Percentiles rank a stretch among this genome's conserved stretches.
Evolutionary conservation across 2,329 filamentous ascomycete genomes (phyloP).

Genomic region (Epichloe gansuensis): DNA sequence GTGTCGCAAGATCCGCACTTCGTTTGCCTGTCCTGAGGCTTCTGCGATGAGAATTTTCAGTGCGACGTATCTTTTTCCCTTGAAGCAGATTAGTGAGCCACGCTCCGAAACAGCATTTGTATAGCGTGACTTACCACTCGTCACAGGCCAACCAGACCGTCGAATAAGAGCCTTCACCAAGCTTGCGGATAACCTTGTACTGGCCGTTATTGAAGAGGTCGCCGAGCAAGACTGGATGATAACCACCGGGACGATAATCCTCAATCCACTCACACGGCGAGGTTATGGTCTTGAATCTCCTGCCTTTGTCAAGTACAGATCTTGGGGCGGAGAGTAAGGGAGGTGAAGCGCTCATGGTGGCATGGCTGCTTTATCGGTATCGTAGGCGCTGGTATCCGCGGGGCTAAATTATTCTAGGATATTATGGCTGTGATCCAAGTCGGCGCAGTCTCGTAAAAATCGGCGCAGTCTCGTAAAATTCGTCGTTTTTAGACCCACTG

Average conservation of each 20-base stretch:
- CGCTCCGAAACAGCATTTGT: constrained; percentile 4
- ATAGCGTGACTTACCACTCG: constrained; percentile 7
- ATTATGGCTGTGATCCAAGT: no score
- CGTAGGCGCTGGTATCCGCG: no score
- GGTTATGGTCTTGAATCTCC: constrained; percentile 14
- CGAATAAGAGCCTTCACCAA: constrained; percentile 31
- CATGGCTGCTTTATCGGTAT: no score
- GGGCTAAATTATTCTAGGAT: no score
- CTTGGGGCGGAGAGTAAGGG: no score
- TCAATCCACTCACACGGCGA: constrained; percentile 19
- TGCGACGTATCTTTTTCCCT: constrained; percentile 13
- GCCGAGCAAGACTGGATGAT: constrained; percentile 30
- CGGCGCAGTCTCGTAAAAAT: no score
- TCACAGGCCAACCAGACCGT: constrained; percentile 34
- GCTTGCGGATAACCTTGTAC: constrained; percentile 31
- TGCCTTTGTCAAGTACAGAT: no score
- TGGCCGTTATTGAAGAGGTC: constrained; percentile 26
- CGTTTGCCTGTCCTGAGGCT: constrained; percentile 8
- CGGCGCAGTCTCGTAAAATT: no score
- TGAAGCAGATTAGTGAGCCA: constrained; percentile 8
- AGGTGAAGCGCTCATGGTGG: no score
- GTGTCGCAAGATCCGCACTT: constrained; percentile 11
- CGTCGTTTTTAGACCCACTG: no score
- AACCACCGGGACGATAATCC: constrained; percentile 27
- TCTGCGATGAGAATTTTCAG: constrained; percentile 17